Base-by-base conservation (phyloP, 2,329 filamentous ascomycete genomes). In the Fusarium verrucosum region DNA sequence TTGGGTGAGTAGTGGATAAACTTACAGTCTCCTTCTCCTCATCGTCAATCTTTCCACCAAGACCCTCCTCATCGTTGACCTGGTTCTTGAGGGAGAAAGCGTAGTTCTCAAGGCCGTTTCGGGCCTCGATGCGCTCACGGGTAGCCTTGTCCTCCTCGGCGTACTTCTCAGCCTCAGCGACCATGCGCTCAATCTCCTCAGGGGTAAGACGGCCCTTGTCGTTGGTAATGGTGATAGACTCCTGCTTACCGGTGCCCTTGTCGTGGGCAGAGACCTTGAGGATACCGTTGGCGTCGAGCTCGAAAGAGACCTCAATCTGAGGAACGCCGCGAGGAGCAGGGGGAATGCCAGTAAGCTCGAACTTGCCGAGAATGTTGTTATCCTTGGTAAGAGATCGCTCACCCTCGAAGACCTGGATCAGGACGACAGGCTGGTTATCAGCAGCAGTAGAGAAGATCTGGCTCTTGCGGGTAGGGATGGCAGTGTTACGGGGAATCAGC, bases 21-120 rank as follows among this genome's bases (percentile, higher is more conserved):
- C 87, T 87, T 83, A 90, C 88, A 73, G 92, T 89, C 82, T 98
- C 94, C 91, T 98, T 98, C 83, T 99, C 95, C 73, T 98, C 94
- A 51, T 97, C 94, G 66, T 95, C 92, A 74, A 99, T 95, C 92
- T 98, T 97, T 83, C 94, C 92, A 81, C 94, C 94, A 62, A 98
- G 92, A 79, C 94, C 95, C 67, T 97, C 93, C 72, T 96, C 91
- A 68, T 99, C 95, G 79, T 94, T 94, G 84, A 93, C 90, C 86
- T 98, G 95, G 91, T 97, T 98, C 92, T 98, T 98, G 73, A 99
- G 85, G 84, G 87, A 94, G 88, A 96, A 98, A 72, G 93, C 93
- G 83, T 98, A 99, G 89, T 98, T 98, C 89, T 99, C 95, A 63
- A 99, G 91, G 72, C 89, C 88, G 82, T 99, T 98, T 77, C 94